phyloP scores from a whole-genome alignment of 345 rosid species.

The Arabidopsis arenosa region DNA sequence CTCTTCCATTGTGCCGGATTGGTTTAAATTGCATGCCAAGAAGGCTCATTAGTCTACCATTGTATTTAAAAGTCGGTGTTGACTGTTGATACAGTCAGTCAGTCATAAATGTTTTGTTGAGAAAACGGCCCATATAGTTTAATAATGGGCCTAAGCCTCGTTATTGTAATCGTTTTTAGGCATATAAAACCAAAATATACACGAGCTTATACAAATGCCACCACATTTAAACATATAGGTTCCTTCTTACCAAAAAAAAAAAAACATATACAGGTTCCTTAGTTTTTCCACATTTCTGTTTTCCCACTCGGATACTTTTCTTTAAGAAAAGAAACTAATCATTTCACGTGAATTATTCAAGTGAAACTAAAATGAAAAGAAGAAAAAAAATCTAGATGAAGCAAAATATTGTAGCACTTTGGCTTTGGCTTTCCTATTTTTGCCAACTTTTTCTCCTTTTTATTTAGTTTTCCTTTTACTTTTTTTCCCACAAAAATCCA shows the following conservation, averaged over 20 bases:
- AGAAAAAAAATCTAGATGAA: slow-evolving; percentile 9
- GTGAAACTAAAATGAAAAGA: slow-evolving; percentile 17
- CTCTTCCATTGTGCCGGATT: background rate
- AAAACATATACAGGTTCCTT: background rate
- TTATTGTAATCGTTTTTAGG: background rate
- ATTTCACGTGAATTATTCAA: slow-evolving; percentile 32
- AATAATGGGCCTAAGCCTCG: slow-evolving; percentile 28
- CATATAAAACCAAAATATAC: background rate
- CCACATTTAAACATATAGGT: background rate
- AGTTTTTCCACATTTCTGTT: background rate
- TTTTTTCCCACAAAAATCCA: slow-evolving; percentile 29
- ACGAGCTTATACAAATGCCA: slow-evolving; percentile 1
- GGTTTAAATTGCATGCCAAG: background rate
- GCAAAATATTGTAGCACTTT: slow-evolving; percentile 28
- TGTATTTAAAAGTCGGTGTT: background rate
- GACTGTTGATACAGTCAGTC: no score
- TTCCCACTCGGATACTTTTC: background rate
- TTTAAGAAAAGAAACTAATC: background rate
- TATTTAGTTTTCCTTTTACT: slow-evolving; percentile 2
- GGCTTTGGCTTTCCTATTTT: slow-evolving; percentile 23
- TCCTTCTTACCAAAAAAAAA: no score
- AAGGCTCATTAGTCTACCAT: background rate
- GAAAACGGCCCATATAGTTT: slow-evolving; percentile 3
- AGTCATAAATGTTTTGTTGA: no score
- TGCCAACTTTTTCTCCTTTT: slow-evolving; percentile 9